Percentiles rank a stretch among this genome's conserved stretches.
Evolutionary conservation across 2,329 filamentous ascomycete genomes (phyloP).

Genomic region (Ophiostoma himal-ulmi): DNA sequence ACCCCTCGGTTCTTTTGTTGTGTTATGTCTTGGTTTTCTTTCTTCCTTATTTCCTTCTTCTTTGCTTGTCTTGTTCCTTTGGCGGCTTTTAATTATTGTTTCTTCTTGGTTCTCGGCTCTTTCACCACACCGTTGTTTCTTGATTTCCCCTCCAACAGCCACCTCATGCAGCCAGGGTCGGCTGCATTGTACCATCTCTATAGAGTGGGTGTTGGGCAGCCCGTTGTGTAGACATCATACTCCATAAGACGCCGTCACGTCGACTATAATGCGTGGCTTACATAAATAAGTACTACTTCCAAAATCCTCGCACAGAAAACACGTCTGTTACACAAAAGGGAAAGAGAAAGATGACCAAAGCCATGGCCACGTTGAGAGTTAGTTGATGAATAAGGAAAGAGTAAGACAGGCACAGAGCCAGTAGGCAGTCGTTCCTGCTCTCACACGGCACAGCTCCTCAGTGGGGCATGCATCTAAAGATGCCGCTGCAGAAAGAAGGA

Average conservation of each 20-base stretch:
- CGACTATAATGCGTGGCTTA: neutral
- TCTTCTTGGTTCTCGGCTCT: neutral
- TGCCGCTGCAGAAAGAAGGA: neutral
- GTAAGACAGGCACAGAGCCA: neutral
- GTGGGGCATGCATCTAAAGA: conserved; percentile 8
- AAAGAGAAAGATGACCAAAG: neutral
- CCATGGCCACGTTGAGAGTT: neutral
- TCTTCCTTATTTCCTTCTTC: neutral
- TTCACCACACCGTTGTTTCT: neutral
- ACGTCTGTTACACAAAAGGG: neutral
- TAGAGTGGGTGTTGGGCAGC: neutral
- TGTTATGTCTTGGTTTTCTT: neutral
- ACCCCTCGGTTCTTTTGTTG: neutral
- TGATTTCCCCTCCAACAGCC: neutral
- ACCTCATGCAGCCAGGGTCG: neutral
- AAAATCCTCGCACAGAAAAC: neutral
- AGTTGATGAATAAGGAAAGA: neutral
- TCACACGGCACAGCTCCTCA: neutral
- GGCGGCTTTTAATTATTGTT: neutral
- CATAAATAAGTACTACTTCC: neutral
- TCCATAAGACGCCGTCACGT: neutral
- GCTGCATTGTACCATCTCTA: neutral
- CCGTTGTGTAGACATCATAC: neutral
- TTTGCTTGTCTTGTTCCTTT: neutral
- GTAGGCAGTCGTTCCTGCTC: neutral